Conservation (phyloP, 1,284 basidiomycete species). For the Puccinia hordei region DNA sequence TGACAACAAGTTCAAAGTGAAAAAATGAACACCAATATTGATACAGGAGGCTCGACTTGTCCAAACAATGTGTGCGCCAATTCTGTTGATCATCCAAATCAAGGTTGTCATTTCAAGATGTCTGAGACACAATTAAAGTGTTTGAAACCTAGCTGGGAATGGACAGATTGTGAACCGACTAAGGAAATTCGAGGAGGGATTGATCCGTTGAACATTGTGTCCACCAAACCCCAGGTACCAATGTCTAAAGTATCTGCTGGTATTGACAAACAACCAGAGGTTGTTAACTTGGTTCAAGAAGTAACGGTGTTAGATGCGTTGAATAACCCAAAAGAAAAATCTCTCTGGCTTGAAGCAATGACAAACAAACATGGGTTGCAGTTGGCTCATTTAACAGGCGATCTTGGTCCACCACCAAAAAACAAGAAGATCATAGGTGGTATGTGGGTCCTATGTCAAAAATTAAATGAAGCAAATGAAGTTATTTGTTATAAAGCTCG, state of each 20-base stretch:
- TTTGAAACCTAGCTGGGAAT: neutral
- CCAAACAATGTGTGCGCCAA: neutral
- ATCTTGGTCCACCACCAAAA: neutral
- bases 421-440: conserved; percentile 30
- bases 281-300: neutral
- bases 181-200: too few relatives aligned
- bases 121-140: neutral
- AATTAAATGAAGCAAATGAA: conserved; percentile 28
- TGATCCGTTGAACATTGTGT: neutral
- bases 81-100: neutral
- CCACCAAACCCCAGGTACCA: too few relatives aligned
- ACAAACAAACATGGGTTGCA: neutral
- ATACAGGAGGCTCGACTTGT: neutral
- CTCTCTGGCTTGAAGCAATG: conserved; percentile 24
- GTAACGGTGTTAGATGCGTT: neutral
- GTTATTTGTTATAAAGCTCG: conserved; percentile 17
- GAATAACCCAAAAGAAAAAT: neutral
- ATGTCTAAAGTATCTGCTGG: too few relatives aligned
- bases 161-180: neutral
- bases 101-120: neutral
- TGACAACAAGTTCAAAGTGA: too few relatives aligned
- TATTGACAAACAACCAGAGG: neutral
- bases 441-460: conserved; percentile 26
- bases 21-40: too few relatives aligned
- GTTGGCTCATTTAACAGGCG: neutral